Conservation (phyloP, 352 stramenopile species). For the Globisporangium splendens region DNA sequence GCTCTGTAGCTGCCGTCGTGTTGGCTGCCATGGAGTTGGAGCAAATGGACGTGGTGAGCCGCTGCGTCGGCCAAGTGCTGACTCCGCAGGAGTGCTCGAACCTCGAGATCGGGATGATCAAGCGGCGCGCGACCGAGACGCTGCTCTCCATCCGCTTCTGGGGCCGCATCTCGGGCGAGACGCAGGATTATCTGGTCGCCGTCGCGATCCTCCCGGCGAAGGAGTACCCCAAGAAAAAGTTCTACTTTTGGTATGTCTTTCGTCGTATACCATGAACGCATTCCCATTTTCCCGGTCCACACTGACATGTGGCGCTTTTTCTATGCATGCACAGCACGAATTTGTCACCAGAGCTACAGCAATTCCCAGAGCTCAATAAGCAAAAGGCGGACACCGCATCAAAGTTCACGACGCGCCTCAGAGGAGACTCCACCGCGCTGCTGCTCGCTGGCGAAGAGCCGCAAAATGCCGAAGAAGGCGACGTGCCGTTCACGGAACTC, state of each 20-base stretch:
- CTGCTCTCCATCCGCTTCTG: conserved; percentile 70
- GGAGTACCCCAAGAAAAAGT: conserved; percentile 80
- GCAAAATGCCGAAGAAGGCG: conserved; percentile 36
- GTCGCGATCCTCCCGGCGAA: conserved; percentile 54
- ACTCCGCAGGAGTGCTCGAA: conserved; percentile 76
- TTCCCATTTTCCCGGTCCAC: neutral
- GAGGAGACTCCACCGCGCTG: conserved; percentile 59
- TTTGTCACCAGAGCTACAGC: conserved; percentile 69
- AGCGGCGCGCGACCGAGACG: conserved; percentile 58
- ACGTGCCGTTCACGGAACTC: conserved; percentile 57
- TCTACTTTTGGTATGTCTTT: conserved; percentile 70
- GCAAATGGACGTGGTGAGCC: conserved; percentile 67
- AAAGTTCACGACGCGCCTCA: conserved; percentile 48
- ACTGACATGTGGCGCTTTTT: neutral
- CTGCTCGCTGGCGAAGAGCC: conserved; percentile 33
- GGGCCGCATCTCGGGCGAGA: conserved; percentile 57
- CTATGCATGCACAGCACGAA: conserved; percentile 42
- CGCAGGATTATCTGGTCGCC: conserved; percentile 65
- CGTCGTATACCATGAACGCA: neutral
- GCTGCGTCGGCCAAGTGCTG: conserved; percentile 62
- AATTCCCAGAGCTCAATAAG: conserved; percentile 69
- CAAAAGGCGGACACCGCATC: conserved; percentile 45
- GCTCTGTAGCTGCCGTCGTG: neutral
- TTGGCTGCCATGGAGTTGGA: conserved; percentile 58
- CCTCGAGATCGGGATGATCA: conserved; percentile 69